phyloP scores from a whole-genome alignment of 2,329 filamentous ascomycete genomes.

The Cladobotryum protrusum region DNA sequence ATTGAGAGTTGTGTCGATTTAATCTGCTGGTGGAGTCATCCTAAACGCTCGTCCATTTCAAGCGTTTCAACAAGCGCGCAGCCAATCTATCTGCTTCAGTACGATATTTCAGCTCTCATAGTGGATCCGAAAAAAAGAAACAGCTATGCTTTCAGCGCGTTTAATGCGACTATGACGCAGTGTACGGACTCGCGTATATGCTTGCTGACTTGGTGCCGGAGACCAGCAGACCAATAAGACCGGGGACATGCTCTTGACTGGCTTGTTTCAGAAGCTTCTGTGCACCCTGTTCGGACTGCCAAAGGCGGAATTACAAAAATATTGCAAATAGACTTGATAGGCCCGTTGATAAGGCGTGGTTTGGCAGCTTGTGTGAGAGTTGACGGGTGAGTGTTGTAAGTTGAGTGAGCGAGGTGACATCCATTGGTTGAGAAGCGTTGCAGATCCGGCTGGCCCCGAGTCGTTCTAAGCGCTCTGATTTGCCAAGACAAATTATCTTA shows the following conservation, averaged over 20 bases:
- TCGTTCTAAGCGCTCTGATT: not conserved
- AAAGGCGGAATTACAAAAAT: not conserved
- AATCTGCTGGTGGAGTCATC: not conserved
- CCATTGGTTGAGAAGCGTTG: not conserved
- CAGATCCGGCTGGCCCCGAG: constrained; percentile 8
- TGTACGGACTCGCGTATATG: not conserved
- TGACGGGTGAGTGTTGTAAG: not conserved
- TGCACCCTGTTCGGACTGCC: not conserved
- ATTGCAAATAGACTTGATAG: not conserved
- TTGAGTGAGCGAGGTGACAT: not conserved
- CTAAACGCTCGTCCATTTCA: not conserved
- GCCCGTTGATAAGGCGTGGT: not conserved
- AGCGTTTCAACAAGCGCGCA: not conserved
- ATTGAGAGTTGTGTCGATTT: too few relatives aligned
- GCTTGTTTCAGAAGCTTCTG: not conserved
- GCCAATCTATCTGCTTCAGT: not conserved
- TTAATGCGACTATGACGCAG: not conserved
- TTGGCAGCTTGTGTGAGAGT: constrained; percentile 1
- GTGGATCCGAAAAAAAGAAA: not conserved
- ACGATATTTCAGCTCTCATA: not conserved
- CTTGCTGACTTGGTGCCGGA: not conserved
- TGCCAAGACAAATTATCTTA: not conserved
- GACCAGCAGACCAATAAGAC: not conserved
- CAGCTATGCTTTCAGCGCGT: not conserved
- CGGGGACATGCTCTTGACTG: not conserved